Evolutionary conservation across 2,329 filamentous ascomycete species (phyloP).

Genomic region (Celoporthe dispersa): DNA sequence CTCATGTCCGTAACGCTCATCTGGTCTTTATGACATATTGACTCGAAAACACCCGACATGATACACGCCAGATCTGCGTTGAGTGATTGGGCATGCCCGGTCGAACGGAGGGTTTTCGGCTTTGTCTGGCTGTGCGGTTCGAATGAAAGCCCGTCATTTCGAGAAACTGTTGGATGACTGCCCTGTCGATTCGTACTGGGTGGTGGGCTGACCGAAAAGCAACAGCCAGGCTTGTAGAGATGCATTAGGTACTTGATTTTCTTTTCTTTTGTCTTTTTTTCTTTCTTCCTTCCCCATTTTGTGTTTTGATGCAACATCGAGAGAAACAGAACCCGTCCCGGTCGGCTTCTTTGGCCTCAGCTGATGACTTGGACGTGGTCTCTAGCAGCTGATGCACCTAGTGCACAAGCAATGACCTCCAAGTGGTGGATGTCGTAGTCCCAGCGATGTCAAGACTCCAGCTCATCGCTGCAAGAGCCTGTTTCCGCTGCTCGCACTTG

Average conservation of each 20-base stretch:
- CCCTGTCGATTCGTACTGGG: background rate
- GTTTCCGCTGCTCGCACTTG: background rate
- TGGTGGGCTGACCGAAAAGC: background rate
- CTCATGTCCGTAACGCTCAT: background rate
- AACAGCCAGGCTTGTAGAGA: background rate
- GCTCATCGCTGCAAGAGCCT: background rate
- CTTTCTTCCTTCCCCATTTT: background rate
- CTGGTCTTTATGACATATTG: background rate
- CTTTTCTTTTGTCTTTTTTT: background rate
- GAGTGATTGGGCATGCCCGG: background rate
- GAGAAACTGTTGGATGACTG: background rate
- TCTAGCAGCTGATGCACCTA: background rate
- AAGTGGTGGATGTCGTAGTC: background rate
- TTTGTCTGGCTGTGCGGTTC: background rate
- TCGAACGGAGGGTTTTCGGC: background rate
- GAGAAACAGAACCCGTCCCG: background rate
- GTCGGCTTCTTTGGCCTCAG: background rate
- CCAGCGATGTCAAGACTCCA: too few species aligned
- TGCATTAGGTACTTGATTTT: background rate
- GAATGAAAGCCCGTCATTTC: background rate
- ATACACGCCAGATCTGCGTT: background rate
- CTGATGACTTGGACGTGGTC: background rate
- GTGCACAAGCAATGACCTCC: background rate
- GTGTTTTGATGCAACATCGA: background rate
- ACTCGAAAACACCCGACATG: background rate